Evolutionary conservation across 768 basidiomycete species (phyloP), one percentile per base, ranked within the genome.

Genomic region (Kwoniella shandongensis): DNA sequence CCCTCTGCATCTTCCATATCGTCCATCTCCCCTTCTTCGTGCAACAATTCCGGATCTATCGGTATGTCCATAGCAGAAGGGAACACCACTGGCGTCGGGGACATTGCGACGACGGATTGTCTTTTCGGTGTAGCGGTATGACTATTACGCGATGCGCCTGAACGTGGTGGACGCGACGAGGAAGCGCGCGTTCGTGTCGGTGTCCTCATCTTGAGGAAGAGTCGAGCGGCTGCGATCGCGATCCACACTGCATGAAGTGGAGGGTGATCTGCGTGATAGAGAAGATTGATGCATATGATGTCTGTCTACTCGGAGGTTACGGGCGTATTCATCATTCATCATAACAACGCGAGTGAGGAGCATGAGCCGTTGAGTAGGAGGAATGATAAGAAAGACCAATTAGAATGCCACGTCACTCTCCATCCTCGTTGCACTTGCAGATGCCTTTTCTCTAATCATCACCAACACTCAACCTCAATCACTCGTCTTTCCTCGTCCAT

Each of bases 1-100:
- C 63, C 63, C 32, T 65, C 63, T 4, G 63, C 63, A 49, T 65
- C 63, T 20, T 53, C 63, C 59, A 57, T 23, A 48, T 61, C 63
- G 41, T 64, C 56, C 26, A 51, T 18, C 11, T 58, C 57, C 11
- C 35, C 51, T 25, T 54, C 46, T 29, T 57, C 61, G 4, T 44
- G 30, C 22, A 66, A 35, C 29, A 66, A 39, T 1, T 57, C 64
- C 15, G 64, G 64, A 50, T 66, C 64, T 8, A 66, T 66, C 13
- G 56, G 60, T 23, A 62, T 62, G 25, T 58, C 56, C n/a, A 26
- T 39, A n/a, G 38, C 3, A 17, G 32, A 46, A 29, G 23, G 26
- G 32, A 32, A 17, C 8, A 41, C 22, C 8, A 17, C n/a, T 17
- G 40, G 40, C n/a, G 22, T 41, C 40, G 40, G 40, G 7, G 40